Percentiles rank a stretch among this genome's conserved stretches.
These are phyloP conservation scores for Eutrema heterophyllum DNA, from an alignment of 345 rosid species.

Conservation along the genomic window DNA sequence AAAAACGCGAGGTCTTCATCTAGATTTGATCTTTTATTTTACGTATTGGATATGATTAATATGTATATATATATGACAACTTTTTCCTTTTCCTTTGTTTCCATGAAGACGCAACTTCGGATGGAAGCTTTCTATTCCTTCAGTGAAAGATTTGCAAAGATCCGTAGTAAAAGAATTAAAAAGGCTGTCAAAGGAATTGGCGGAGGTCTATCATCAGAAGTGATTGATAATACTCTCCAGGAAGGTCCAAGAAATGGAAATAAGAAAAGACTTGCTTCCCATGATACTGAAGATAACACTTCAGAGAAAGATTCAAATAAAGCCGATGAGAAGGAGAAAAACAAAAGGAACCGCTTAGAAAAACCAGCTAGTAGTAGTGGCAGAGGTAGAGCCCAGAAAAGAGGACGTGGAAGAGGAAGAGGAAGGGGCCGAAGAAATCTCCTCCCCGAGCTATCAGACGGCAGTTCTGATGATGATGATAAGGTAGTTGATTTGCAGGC, in stretches of 20 bases:
- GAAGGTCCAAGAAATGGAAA: slow-evolving; percentile 38
- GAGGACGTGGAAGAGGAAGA: slow-evolving; percentile 31
- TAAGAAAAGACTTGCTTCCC: slow-evolving; percentile 29
- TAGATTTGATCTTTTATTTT: slow-evolving; percentile 7
- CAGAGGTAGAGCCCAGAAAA: slow-evolving; percentile 20
- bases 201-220: slow-evolving; percentile 42
- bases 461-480: slow-evolving; percentile 38
- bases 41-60: slow-evolving; percentile 15
- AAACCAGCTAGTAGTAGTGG: slow-evolving; percentile 40
- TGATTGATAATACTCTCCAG: slow-evolving; percentile 39
- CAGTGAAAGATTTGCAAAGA: slow-evolving; percentile 93
- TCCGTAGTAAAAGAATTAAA: slow-evolving; percentile 87
- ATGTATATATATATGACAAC: not conserved
- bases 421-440: slow-evolving; percentile 34
- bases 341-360: slow-evolving; percentile 25
- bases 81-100: slow-evolving; percentile 2
- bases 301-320: slow-evolving; percentile 30
- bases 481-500: slow-evolving; percentile 31
- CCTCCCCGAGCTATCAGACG: slow-evolving; percentile 40
- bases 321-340: slow-evolving; percentile 29
- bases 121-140: slow-evolving; percentile 94
- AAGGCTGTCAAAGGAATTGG: slow-evolving; percentile 89
- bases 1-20: slow-evolving; percentile 73
- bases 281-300: slow-evolving; percentile 29
- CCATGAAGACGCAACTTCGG: slow-evolving; percentile 81